Conservation (phyloP, 331 rosid genomes). For the Cucumis variabilis region DNA sequence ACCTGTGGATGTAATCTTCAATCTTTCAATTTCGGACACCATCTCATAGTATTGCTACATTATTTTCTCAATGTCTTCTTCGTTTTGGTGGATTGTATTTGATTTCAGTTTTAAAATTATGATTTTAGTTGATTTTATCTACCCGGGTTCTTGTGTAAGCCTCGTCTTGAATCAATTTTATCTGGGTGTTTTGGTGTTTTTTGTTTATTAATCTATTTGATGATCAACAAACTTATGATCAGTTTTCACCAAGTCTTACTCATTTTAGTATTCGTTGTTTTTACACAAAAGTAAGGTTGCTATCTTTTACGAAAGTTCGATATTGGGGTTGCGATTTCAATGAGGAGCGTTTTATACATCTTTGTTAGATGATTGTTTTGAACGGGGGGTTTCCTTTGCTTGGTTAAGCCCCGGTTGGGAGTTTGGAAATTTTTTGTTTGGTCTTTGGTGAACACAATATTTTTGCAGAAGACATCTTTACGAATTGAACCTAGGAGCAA, state of each 20-base stretch:
- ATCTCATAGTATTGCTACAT: not conserved
- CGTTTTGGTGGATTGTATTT: not conserved
- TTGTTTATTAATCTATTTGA: too few species aligned
- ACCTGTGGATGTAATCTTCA: too few species aligned
- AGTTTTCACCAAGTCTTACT: not conserved
- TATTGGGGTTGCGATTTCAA: not conserved
- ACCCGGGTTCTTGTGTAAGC: slow-evolving; percentile 9
- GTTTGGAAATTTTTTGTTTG: slow-evolving; percentile 36
- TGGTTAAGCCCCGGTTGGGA: slow-evolving; percentile 40
- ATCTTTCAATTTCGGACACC: too few species aligned
- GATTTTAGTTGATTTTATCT: not conserved
- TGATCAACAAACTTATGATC: too few species aligned
- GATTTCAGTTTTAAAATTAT: not conserved
- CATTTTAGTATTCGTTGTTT: not conserved
- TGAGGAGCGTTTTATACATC: not conserved
- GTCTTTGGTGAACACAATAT: slow-evolving; percentile 24
- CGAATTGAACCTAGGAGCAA: slow-evolving; percentile 36
- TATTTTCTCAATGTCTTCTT: not conserved
- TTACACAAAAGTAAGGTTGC: not conserved
- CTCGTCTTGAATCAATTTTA: not conserved
- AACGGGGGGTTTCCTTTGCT: slow-evolving; percentile 42
- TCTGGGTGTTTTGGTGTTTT: not conserved
- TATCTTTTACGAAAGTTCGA: not conserved
- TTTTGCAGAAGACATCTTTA: slow-evolving; percentile 29
- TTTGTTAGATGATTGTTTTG: slow-evolving; percentile 2